These are phyloP conservation scores for Cucurbita maxima DNA, from an alignment of 306 rosid species.

Conservation along the genomic window DNA sequence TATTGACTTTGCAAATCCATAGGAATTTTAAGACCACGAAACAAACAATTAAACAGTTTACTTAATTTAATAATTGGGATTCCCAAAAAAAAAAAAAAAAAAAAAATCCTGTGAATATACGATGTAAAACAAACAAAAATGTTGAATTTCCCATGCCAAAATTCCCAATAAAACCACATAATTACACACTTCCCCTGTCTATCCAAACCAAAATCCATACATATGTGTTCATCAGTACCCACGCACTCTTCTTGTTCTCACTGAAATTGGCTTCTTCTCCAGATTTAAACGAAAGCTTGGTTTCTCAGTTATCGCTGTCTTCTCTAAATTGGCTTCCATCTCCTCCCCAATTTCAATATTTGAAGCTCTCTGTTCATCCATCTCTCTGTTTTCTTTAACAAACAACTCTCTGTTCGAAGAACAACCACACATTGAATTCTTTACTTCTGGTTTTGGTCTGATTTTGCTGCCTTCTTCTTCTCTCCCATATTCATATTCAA, in stretches of 20 bases:
- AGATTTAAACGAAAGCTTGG: conserved; percentile 20
- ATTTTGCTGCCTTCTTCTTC: not conserved
- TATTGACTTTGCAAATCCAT: conserved; percentile 19
- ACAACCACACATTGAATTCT: conserved; percentile 8
- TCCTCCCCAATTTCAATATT: conserved; percentile 20
- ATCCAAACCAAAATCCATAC: not conserved
- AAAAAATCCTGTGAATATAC: not conserved
- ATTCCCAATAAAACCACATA: not conserved
- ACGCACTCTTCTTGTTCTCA: conserved; percentile 25
- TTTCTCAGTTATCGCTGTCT: not conserved
- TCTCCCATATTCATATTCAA: conserved; percentile 9
- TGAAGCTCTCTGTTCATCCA: conserved; percentile 12
- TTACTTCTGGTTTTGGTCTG: conserved; percentile 1
- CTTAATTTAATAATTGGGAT: not conserved
- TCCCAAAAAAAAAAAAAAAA: not conserved
- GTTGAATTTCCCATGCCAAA: not conserved
- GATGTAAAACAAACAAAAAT: not conserved
- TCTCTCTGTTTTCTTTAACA: conserved; percentile 13
- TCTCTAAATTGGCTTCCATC: conserved; percentile 4
- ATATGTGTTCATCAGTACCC: conserved; percentile 11
- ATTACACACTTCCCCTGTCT: not conserved
- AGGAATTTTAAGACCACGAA: not conserved
- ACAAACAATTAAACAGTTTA: not conserved
- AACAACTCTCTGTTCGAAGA: conserved; percentile 17
- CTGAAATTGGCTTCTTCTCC: conserved; percentile 48